Percentiles rank a stretch among this genome's conserved stretches.
Conservation (phyloP, 805 yeast genomes). For the Torulaspora quercuum region DNA sequence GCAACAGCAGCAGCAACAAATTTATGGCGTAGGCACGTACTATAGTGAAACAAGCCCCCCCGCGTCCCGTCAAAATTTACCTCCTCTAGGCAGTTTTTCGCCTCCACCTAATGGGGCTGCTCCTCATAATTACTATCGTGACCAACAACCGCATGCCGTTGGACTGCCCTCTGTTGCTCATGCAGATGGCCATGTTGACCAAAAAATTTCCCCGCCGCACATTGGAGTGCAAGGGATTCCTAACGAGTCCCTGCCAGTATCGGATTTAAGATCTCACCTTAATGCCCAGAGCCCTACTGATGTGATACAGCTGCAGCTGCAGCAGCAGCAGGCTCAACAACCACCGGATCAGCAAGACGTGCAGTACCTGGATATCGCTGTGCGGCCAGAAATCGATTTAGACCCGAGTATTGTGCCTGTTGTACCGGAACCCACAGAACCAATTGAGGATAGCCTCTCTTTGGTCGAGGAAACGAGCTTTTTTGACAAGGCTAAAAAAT, state of each 20-base stretch:
- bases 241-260: slow-evolving; percentile 35
- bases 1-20: slow-evolving; percentile 16
- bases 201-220: slow-evolving; percentile 12
- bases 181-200: slow-evolving; percentile 13
- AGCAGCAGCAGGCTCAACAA: slow-evolving; percentile 20
- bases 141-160: slow-evolving; percentile 20
- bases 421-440: slow-evolving; percentile 76
- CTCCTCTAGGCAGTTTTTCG: slow-evolving; percentile 39
- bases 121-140: slow-evolving; percentile 19
- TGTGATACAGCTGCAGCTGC: slow-evolving; percentile 11
- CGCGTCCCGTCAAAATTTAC: slow-evolving; percentile 30
- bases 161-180: slow-evolving; percentile 30
- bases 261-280: slow-evolving; percentile 37
- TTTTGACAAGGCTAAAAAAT: slow-evolving; percentile 87
- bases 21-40: slow-evolving; percentile 14
- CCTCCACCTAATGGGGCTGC: slow-evolving; percentile 37
- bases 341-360: slow-evolving; percentile 24
- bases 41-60: slow-evolving; percentile 12
- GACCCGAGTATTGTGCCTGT: slow-evolving; percentile 77
- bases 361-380: slow-evolving; percentile 24
- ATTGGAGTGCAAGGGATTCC: slow-evolving; percentile 21
- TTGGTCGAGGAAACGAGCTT: slow-evolving; percentile 82
- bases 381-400: slow-evolving; percentile 43
- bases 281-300: slow-evolving; percentile 21
- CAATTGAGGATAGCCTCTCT: slow-evolving; percentile 52